Percentiles rank a stretch among this genome's conserved stretches.
Conservation (phyloP, 2,329 filamentous ascomycete genomes). For the Hypoxylon sp. region DNA sequence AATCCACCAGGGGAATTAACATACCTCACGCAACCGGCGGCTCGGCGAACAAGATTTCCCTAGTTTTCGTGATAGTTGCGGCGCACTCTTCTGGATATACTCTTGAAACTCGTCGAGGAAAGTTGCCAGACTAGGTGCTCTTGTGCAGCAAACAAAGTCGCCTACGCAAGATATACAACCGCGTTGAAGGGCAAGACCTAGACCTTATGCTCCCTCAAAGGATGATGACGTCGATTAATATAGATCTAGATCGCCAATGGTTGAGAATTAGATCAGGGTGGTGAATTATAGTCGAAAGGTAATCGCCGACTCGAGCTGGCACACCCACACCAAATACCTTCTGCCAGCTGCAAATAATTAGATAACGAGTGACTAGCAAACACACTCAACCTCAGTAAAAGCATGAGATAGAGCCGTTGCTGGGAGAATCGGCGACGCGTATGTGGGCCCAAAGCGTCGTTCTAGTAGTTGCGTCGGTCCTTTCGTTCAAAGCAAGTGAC, state of each 20-base stretch:
- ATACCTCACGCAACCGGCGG: constrained; percentile 30
- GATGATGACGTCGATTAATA: constrained; percentile 11
- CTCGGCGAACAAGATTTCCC: constrained; percentile 8
- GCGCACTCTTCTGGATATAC: background rate
- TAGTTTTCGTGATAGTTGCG: background rate
- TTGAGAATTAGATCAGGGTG: constrained; percentile 7
- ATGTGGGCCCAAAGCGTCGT: constrained; percentile 27
- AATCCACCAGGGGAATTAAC: background rate
- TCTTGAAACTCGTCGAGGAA: constrained; percentile 6
- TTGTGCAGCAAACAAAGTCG: background rate
- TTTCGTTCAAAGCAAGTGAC: constrained; percentile 36
- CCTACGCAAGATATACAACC: background rate
- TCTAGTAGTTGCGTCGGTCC: constrained; percentile 21
- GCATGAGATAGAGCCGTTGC: constrained; percentile 39
- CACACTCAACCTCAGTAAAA: constrained; percentile 40
- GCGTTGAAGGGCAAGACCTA: background rate
- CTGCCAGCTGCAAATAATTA: constrained; percentile 24
- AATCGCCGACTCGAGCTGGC: constrained; percentile 13
- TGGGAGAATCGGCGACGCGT: constrained; percentile 32
- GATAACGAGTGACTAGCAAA: constrained; percentile 46
- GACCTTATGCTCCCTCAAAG: background rate
- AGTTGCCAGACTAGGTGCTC: background rate
- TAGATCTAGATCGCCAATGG: constrained; percentile 7
- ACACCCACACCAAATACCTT: constrained; percentile 23
- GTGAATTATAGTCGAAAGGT: constrained; percentile 14